These are phyloP conservation scores for Sarocladiaceae sp. DNA, from an alignment of 2,329 filamentous ascomycete genomes.

Conservation along the genomic window DNA sequence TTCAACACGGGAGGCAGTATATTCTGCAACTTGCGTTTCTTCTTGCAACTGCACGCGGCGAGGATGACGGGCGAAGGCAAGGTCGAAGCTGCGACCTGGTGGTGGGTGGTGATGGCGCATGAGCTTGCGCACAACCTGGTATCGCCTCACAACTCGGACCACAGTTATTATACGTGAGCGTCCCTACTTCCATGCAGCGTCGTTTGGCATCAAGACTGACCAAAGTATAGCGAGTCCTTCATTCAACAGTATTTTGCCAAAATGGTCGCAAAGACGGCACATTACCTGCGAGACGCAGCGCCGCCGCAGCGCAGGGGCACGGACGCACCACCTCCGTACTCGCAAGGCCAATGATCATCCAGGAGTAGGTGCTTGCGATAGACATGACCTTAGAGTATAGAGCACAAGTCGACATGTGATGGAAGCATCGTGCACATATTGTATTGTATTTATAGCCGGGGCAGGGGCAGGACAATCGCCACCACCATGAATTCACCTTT, in stretches of 20 bases:
- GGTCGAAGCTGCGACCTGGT: conserved; percentile 73
- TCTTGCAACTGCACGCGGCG: conserved; percentile 68
- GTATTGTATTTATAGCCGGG: neutral
- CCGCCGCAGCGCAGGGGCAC: conserved; percentile 9
- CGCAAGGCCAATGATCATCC: neutral
- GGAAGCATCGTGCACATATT: no score
- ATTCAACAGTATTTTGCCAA: conserved; percentile 72
- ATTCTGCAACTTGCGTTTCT: conserved; percentile 92
- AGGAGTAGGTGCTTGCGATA: neutral
- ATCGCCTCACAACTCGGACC: conserved; percentile 67
- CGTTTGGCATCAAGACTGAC: no score
- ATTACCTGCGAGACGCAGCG: conserved; percentile 23
- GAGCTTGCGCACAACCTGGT: conserved; percentile 95
- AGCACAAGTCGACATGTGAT: no score
- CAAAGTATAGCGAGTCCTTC: conserved; percentile 60
- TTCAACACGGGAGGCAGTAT: conserved; percentile 86
- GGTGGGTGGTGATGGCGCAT: conserved; percentile 95
- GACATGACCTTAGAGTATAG: no score
- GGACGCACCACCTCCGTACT: conserved; percentile 8
- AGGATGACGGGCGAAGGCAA: conserved; percentile 44
- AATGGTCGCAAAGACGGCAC: conserved; percentile 54
- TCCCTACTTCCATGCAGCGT: neutral
- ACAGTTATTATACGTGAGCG: conserved; percentile 75
- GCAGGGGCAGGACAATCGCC: neutral
- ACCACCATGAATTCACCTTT: neutral